A percentile compares a stretch with the other conserved stretches of the same genome.
Evolutionary conservation across 139 green algal genomes (phyloP).

Genomic region (Micromonas commoda): DNA sequence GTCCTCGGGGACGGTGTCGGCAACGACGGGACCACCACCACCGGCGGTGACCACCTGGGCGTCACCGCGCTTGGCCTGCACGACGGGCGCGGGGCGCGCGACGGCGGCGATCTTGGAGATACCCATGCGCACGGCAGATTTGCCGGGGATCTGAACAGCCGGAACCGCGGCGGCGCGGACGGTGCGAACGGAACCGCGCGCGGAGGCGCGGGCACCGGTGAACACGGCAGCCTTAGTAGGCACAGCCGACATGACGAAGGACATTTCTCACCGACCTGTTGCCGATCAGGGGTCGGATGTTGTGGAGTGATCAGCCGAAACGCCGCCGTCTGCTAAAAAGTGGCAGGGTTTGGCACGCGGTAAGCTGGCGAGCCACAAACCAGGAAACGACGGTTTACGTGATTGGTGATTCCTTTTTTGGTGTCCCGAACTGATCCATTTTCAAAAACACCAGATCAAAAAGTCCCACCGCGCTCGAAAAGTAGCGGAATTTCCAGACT

Average conservation of each 20-base stretch:
- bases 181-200: neutral
- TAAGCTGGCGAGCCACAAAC: too few relatives aligned
- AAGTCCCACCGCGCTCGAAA: too few relatives aligned
- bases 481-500: too few relatives aligned
- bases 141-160: neutral
- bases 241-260: neutral
- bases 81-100: neutral
- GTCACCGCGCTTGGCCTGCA: neutral
- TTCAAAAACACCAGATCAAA: too few relatives aligned
- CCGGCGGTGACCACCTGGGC: neutral
- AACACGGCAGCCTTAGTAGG: neutral
- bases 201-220: neutral
- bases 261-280: neutral
- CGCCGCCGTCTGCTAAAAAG: too few relatives aligned
- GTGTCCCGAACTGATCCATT: too few relatives aligned
- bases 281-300: too few relatives aligned
- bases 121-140: neutral
- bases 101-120: neutral
- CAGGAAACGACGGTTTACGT: too few relatives aligned
- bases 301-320: too few relatives aligned
- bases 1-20: neutral
- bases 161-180: neutral
- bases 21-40: conserved; percentile 7
- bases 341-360: too few relatives aligned
- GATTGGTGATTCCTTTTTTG: too few relatives aligned